These are phyloP conservation scores for Ceratocystis variospora DNA, from an alignment of 2,329 filamentous ascomycete species.

Conservation along the genomic window DNA sequence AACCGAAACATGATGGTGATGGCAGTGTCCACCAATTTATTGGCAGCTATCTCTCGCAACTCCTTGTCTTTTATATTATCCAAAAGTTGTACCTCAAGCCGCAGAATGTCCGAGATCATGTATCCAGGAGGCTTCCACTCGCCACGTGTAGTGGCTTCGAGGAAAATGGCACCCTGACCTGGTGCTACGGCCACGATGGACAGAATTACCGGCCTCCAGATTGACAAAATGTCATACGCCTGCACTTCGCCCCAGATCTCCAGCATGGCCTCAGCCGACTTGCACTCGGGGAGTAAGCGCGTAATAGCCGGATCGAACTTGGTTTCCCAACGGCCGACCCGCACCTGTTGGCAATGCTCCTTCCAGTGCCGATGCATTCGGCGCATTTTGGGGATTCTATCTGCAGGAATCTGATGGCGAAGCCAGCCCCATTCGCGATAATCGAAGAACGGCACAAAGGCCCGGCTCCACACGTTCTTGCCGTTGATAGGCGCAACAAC, in stretches of 20 bases:
- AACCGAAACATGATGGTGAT: constrained; percentile 12
- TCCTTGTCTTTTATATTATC: background rate
- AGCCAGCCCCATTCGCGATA: constrained; percentile 19
- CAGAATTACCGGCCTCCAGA: constrained; percentile 12
- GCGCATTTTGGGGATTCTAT: background rate
- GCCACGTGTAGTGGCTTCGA: constrained; percentile 16
- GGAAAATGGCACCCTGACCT: constrained; percentile 12
- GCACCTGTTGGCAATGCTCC: constrained; percentile 15
- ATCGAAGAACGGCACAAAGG: constrained; percentile 18
- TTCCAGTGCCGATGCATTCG: constrained; percentile 20
- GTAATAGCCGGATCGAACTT: constrained; percentile 2
- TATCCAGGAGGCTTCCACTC: constrained; percentile 13
- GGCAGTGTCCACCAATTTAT: constrained; percentile 24
- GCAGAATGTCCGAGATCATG: constrained; percentile 14
- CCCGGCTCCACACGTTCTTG: background rate
- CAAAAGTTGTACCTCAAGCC: background rate
- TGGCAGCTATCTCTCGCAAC: constrained; percentile 11
- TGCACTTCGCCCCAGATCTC: constrained; percentile 24
- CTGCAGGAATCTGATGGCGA: constrained; percentile 15
- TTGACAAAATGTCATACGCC: background rate
- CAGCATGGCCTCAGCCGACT: constrained; percentile 25
- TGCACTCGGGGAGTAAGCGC: background rate
- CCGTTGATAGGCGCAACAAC: constrained; percentile 8
- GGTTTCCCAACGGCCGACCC: background rate
- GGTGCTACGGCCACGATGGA: constrained; percentile 11